Percentiles rank a stretch among this genome's conserved stretches.
phyloP scores from a whole-genome alignment of 495 filamentous ascomycete genomes.

The Hypoxylon rickii region DNA sequence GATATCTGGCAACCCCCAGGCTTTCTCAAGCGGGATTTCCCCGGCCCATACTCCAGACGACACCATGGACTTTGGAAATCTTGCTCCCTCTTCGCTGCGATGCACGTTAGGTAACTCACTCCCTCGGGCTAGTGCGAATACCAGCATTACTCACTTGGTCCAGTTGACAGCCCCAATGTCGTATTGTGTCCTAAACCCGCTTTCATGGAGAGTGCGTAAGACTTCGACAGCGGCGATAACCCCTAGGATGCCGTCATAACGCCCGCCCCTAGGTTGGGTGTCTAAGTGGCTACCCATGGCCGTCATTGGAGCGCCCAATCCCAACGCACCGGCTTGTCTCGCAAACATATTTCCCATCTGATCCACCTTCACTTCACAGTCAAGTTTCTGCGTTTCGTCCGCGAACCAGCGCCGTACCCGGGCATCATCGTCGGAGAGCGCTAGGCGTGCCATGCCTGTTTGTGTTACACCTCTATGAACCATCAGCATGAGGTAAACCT shows the following conservation, averaged over 20 bases:
- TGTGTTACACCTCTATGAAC: too few species aligned
- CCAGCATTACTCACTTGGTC: too few species aligned
- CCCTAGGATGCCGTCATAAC: constrained; percentile 76
- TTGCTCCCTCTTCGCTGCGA: constrained; percentile 77
- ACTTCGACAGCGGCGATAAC: constrained; percentile 71
- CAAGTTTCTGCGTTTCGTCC: constrained; percentile 62
- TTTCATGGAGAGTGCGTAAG: constrained; percentile 64
- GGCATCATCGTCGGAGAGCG: constrained; percentile 68
- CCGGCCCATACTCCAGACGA: constrained; percentile 75
- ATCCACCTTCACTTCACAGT: constrained; percentile 55
- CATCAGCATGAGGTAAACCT: too few species aligned
- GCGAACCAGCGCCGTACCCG: constrained; percentile 73
- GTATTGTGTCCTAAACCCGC: too few species aligned
- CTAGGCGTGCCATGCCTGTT: too few species aligned
- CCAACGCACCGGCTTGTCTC: constrained; percentile 57
- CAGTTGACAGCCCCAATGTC: too few species aligned
- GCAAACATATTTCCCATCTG: constrained; percentile 73
- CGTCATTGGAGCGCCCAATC: constrained; percentile 48
- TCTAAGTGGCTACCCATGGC: constrained; percentile 74
- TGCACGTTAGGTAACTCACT: too few species aligned
- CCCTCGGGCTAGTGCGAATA: too few species aligned
- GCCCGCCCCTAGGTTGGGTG: constrained; percentile 73
- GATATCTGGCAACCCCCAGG: neutral
- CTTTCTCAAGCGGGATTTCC: constrained; percentile 58
- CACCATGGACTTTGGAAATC: constrained; percentile 75